Percentiles rank a stretch among this genome's conserved stretches.
These are phyloP conservation scores for Barnettozyma sucrosica DNA, from an alignment of 805 yeast species.

Conservation along the genomic window DNA sequence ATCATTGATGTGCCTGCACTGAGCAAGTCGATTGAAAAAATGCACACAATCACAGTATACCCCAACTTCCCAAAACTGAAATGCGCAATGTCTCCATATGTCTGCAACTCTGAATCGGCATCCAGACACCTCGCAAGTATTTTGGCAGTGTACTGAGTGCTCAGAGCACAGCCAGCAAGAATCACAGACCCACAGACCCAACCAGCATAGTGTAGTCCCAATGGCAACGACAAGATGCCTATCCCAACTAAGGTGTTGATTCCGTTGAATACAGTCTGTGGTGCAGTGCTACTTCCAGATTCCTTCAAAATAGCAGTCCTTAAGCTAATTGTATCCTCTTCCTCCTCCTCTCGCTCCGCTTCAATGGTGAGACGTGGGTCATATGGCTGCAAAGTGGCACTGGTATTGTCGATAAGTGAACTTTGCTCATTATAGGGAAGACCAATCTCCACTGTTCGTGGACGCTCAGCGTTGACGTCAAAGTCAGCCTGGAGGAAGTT, in stretches of 20 bases:
- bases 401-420: slow-evolving; percentile 9
- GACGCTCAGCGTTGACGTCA: slow-evolving; percentile 19
- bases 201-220: slow-evolving; percentile 64
- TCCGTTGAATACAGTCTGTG: slow-evolving; percentile 74
- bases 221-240: slow-evolving; percentile 68
- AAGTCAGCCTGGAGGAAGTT: slow-evolving; percentile 25
- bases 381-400: neutral
- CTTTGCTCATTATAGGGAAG: slow-evolving; percentile 12
- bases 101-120: slow-evolving; percentile 34
- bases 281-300: slow-evolving; percentile 49
- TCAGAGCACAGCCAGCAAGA: slow-evolving; percentile 39
- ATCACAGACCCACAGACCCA: slow-evolving; percentile 48
- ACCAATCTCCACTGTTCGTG: slow-evolving; percentile 16
- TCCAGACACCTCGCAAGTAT: slow-evolving; percentile 44
- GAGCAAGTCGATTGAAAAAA: slow-evolving; percentile 51
- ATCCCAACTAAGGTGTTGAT: slow-evolving; percentile 73
- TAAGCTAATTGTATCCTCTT: slow-evolving; percentile 13
- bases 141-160: slow-evolving; percentile 49
- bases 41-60: slow-evolving; percentile 38
- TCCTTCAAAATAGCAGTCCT: slow-evolving; percentile 13
- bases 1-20: slow-evolving; percentile 58
- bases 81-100: slow-evolving; percentile 57
- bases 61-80: slow-evolving; percentile 41
- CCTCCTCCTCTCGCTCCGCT: slow-evolving; percentile 2
- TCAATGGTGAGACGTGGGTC: neutral